Conservation (phyloP, 1,284 basidiomycete species). For the Ustilago nuda region DNA sequence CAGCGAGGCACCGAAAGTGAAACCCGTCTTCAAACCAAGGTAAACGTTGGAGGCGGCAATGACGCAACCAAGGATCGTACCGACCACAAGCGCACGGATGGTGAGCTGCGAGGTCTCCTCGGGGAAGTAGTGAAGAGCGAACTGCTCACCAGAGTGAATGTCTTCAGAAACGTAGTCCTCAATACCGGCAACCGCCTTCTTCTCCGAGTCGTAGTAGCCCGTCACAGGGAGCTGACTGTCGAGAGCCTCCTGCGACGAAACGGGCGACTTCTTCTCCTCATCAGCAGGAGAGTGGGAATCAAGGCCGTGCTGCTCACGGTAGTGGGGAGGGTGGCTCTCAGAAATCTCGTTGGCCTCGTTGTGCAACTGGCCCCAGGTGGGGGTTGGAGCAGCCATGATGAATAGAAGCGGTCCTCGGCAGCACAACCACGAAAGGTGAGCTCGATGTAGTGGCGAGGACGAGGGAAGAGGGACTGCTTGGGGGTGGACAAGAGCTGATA, state of each 20-base stretch:
- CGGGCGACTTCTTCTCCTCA: conserved; percentile 50
- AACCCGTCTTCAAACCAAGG: conserved; percentile 78
- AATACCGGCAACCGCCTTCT: conserved; percentile 39
- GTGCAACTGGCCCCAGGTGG: conserved; percentile 46
- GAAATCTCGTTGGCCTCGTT: conserved; percentile 54
- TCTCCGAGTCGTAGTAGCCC: conserved; percentile 47
- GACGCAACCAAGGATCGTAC: conserved; percentile 75
- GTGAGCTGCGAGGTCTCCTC: conserved; percentile 50
- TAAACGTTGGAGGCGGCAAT: conserved; percentile 78
- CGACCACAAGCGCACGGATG: conserved; percentile 74
- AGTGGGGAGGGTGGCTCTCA: conserved; percentile 43
- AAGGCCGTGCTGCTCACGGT: conserved; percentile 39
- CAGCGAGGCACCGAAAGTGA: conserved; percentile 75
- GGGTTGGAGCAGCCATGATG: conserved; percentile 43
- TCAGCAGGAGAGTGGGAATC: conserved; percentile 16
- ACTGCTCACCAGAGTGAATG: conserved; percentile 43
- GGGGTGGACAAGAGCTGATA: background rate
- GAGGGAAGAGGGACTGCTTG: background rate
- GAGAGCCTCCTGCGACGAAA: conserved; percentile 41
- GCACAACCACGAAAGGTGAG: conserved; percentile 3
- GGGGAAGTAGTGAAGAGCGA: conserved; percentile 52
- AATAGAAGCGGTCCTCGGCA: conserved; percentile 7
- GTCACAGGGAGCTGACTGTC: conserved; percentile 34
- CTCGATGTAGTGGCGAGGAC: conserved; percentile 1
- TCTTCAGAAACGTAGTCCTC: conserved; percentile 50